Evolutionary conservation across 176 grass and related monocot species (phyloP).

Genomic region (Saccharum spontaneum): DNA sequence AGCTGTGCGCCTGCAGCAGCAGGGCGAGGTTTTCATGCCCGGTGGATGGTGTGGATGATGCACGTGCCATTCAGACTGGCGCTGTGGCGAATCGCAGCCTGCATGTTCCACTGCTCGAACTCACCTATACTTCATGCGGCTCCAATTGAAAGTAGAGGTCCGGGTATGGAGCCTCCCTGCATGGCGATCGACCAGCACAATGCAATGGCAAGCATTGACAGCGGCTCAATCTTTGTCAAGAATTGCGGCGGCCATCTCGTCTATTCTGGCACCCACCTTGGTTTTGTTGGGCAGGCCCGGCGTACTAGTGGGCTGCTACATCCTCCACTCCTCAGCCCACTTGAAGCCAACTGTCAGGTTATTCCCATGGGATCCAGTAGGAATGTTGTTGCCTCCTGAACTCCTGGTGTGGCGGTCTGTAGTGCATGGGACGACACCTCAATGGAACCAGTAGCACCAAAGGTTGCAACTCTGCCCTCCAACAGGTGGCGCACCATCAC

Average conservation of each 20-base stretch:
- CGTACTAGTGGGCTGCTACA: neutral
- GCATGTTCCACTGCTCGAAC: neutral
- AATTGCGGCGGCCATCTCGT: neutral
- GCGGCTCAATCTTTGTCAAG: neutral
- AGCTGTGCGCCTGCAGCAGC: neutral
- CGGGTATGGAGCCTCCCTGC: neutral
- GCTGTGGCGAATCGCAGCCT: neutral
- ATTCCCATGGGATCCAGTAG: neutral
- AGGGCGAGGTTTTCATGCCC: neutral
- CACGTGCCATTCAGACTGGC: neutral
- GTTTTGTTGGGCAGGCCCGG: neutral
- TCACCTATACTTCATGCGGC: neutral
- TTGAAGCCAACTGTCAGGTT: neutral
- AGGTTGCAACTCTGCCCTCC: neutral
- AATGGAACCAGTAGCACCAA: neutral
- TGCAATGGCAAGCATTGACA: neutral
- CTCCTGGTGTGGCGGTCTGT: neutral
- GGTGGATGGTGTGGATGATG: neutral
- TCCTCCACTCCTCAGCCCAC: neutral
- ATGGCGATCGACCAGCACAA: neutral
- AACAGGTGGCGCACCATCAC: neutral
- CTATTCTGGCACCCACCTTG: neutral
- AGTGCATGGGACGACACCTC: neutral
- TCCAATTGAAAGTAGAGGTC: neutral
- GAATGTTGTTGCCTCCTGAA: neutral